A percentile compares a stretch with the other conserved stretches of the same genome.
These are phyloP conservation scores for Camelina neglecta DNA, from an alignment of 345 rosid species.

Conservation along the genomic window DNA sequence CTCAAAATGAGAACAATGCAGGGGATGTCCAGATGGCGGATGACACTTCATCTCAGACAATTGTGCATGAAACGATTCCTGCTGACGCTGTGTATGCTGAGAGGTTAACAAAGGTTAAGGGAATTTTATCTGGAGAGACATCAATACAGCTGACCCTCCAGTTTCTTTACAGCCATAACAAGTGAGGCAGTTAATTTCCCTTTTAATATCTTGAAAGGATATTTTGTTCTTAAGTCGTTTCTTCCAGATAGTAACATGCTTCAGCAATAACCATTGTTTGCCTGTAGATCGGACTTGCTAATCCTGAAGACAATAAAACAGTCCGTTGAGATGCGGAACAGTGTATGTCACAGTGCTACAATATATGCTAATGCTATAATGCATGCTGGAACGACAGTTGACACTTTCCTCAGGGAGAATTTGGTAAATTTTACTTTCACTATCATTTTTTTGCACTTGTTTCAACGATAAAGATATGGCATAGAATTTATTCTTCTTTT, in stretches of 20 bases:
- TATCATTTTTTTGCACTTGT: not conserved
- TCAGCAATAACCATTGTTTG: slow-evolving; percentile 31
- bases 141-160: slow-evolving; percentile 92
- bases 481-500: slow-evolving; percentile 27
- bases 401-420: slow-evolving; percentile 96
- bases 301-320: slow-evolving; percentile 94
- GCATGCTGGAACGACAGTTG: slow-evolving; percentile 99
- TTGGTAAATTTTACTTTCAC: slow-evolving; percentile 55
- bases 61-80: slow-evolving; percentile 60
- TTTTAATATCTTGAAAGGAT: not conserved
- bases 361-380: slow-evolving; percentile 96
- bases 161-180: slow-evolving; percentile 92
- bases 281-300: slow-evolving; percentile 80
- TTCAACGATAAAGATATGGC: slow-evolving; percentile 1
- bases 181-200: slow-evolving; percentile 49
- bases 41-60: slow-evolving; percentile 56
- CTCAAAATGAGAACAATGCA: slow-evolving; percentile 61
- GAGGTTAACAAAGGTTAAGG: slow-evolving; percentile 78
- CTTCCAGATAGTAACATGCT: slow-evolving; percentile 20
- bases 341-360: slow-evolving; percentile 99
- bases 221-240: not conserved
- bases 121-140: slow-evolving; percentile 93
- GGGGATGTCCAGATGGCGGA: slow-evolving; percentile 88
- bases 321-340: slow-evolving; percentile 97
- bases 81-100: slow-evolving; percentile 70